Evolutionary conservation across 768 basidiomycete genomes (phyloP).

Genomic region (Podaxis sp.): DNA sequence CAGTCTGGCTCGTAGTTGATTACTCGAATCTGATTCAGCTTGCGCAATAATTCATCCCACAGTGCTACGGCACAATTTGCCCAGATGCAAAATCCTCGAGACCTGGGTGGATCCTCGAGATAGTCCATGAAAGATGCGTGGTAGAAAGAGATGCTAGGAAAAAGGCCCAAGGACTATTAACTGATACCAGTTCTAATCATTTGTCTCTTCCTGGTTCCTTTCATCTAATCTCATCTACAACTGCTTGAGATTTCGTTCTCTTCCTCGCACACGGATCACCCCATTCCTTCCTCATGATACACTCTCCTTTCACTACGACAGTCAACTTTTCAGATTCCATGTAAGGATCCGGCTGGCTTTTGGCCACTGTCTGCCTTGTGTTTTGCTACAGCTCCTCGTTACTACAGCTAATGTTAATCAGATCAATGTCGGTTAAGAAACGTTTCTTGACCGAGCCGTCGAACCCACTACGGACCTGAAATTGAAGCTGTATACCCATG

Average conservation of each 20-base stretch:
- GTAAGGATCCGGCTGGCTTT: not conserved
- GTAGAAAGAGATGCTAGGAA: not conserved
- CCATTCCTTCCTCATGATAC: not conserved
- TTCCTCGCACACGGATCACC: not conserved
- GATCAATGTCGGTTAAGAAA: not conserved
- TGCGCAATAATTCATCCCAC: not conserved
- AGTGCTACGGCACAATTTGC: not conserved
- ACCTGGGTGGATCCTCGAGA: not conserved
- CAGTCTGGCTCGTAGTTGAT: not conserved
- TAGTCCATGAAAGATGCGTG: slow-evolving; percentile 5
- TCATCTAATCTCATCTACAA: not conserved
- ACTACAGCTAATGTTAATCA: not conserved
- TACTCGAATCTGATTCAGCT: not conserved
- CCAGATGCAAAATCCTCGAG: not conserved
- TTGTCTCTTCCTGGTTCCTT: not conserved
- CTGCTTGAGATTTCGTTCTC: not conserved
- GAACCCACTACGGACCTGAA: not conserved
- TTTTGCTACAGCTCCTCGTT: not conserved
- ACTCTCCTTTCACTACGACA: not conserved
- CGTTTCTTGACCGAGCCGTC: not conserved
- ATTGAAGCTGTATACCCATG: too few species aligned
- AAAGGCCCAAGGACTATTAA: not conserved
- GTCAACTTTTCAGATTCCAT: not conserved
- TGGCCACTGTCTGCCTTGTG: not conserved
- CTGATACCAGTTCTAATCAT: not conserved